Base-by-base conservation (phyloP, 768 basidiomycete species). In the Pulveroboletus sp. region DNA sequence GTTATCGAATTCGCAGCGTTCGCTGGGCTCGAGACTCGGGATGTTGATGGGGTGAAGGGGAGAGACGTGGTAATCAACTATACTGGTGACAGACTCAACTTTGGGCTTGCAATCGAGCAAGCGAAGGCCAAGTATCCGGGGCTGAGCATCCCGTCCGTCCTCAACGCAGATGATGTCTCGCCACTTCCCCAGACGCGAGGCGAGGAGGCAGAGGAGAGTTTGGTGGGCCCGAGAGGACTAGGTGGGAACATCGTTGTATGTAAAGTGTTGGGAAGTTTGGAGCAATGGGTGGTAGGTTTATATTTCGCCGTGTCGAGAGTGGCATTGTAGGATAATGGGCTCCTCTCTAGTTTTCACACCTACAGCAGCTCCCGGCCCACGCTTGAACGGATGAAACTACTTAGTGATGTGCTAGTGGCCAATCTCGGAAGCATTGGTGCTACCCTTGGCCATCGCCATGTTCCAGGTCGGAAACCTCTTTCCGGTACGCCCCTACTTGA, bases 111-210 rank as follows among this genome's bases (percentile, higher is more conserved):
- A 2, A 69, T 77, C 24, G 77, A 82, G 47, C 76, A 77, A 53
- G 78, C 79, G 8, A 66, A 73, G 10, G 66, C 70, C 1, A 54
- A 45, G 46, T 63, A 57, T 17, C 56, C 71, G 3, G 67, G 61
- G 3, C 17, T 66, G 33, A 60, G 70, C 8, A 66, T 81, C 17
- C 70, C 69, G 36, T 74, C 72, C 43, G 73, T 82, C 10, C 68
- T 80, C 16, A 76, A 80, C 1, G 76, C 77, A 11, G 81, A 82
- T 53, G 81, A 82, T 48, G 77, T 82, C 25, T 78, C 79, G 3
- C 71, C 77, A 21, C 64, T 61, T 47, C 57, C 57, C 16, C 53
- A 59, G n/a, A 32, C 45, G 10, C 43, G 14, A 40, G 50, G 41
- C 33, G 33, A 20, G 24, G 52, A 36, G 9, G 40, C 12, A 45